Evolutionary conservation across 345 rosid genomes (phyloP).

Genomic region (Erucastrum elatum): DNA sequence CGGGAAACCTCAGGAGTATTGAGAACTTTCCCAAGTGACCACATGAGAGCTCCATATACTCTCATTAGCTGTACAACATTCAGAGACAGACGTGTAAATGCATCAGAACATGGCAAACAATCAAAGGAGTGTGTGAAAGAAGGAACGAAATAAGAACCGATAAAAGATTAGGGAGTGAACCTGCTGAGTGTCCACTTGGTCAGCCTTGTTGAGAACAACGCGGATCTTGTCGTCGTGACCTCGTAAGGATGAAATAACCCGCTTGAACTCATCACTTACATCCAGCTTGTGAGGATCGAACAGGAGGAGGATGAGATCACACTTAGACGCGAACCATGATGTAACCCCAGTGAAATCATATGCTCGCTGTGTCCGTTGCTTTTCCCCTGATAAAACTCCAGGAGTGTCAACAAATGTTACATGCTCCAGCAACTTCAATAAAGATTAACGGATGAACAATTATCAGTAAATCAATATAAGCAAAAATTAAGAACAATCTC

Average conservation of each 20-base stretch:
- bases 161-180: constrained; percentile 37
- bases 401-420: constrained; percentile 93
- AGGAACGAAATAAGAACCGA: constrained; percentile 1
- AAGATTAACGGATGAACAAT: constrained; percentile 18
- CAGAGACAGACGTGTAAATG: constrained; percentile 6
- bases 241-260: constrained; percentile 85
- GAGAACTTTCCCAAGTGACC: constrained; percentile 99
- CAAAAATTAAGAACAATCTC: background rate
- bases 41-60: constrained; percentile 97
- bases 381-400: constrained; percentile 95
- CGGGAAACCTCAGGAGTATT: constrained; percentile 95
- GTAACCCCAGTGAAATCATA: constrained; percentile 93
- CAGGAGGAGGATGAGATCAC: constrained; percentile 92
- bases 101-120: constrained; percentile 6
- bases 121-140: background rate
- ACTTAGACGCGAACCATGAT: constrained; percentile 98
- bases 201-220: constrained; percentile 94
- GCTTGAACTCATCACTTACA: constrained; percentile 97
- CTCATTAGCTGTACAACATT: constrained; percentile 74
- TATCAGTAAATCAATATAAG: constrained; percentile 18
- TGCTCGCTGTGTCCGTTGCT: constrained; percentile 86
- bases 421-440: constrained; percentile 79
- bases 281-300: constrained; percentile 98
- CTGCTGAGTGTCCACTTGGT: constrained; percentile 93
- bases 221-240: constrained; percentile 98